Evolutionary conservation across 2,329 filamentous ascomycete species (phyloP).

Genomic region (Pseudocercospora crystallina): DNA sequence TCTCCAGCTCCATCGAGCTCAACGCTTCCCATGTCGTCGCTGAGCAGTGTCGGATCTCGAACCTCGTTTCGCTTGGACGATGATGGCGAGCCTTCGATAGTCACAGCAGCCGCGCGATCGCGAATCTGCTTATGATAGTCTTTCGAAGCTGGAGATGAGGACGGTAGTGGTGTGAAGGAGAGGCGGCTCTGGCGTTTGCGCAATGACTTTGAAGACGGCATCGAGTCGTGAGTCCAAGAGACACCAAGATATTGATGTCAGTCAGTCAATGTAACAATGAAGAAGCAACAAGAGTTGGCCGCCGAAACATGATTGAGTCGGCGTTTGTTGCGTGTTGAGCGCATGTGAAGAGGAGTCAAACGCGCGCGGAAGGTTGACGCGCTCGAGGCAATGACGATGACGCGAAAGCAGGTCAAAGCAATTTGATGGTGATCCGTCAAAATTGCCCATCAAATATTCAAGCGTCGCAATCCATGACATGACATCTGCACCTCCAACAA

Average conservation of each 20-base stretch:
- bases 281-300: too few species aligned
- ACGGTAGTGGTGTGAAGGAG: constrained; percentile 44
- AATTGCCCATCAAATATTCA: too few species aligned
- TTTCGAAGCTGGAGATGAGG: constrained; percentile 40
- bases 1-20: constrained; percentile 10
- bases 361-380: too few species aligned
- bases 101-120: constrained; percentile 37
- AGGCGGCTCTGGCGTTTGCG: constrained; percentile 44
- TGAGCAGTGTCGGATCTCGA: constrained; percentile 13
- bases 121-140: constrained; percentile 35
- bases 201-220: constrained; percentile 16
- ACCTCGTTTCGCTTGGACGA: constrained; percentile 29
- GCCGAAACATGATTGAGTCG: too few species aligned
- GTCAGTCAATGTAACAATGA: too few species aligned
- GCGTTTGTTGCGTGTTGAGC: too few species aligned
- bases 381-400: too few species aligned
- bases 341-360: too few species aligned
- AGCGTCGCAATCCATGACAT: too few species aligned
- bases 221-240: background rate
- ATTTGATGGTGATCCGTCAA: too few species aligned
- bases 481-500: too few species aligned
- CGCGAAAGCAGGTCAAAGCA: too few species aligned
- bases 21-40: background rate
- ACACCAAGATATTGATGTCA: background rate
- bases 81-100: constrained; percentile 30